Base-by-base conservation (phyloP, 2,329 filamentous ascomycete species). In the Aspergillus spinulosporus region DNA sequence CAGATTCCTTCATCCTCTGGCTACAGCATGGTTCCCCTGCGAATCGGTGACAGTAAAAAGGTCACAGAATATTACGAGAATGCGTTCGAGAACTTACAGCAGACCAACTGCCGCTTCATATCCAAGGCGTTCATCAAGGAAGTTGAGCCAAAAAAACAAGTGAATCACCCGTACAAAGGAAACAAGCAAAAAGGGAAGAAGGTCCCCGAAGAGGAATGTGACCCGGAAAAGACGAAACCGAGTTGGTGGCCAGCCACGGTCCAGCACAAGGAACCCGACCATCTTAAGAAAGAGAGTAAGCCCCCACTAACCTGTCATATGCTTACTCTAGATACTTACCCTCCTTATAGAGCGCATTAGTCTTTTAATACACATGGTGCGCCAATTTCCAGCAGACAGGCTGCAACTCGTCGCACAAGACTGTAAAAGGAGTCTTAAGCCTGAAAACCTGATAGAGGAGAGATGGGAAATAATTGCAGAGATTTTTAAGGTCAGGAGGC, bases 201-300 rank as follows among this genome's bases (percentile, higher is more conserved):
- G 68, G 44, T 70, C 72, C 70, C 71, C 1, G 73, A 71, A 37
- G 67, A 74, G 32, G 71, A 68, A 4, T 69, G 71, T 1, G 75
- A 80, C 56, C 72, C 74, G 3, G 73, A 78, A 54, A 71, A 70
- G 58, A 80, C 76, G 9, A 77, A 75, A 61, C 78, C 78, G 6
- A 69, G 72, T 9, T 78, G 72, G 72, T 78, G 74, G 74, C 74
- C 74, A n/a, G 58, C 67, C 36, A 71, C 71, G 57, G 75, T 79
- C 42, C 73, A 72, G 42, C 78, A 80, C 66, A 76, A 71, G 63
- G 78, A 80, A 63, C 78, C 78, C 3, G 78, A 80, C 52, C 78
- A 81, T 63, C 62, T 79, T 15, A 68, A 72, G 49, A 79, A 78
- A 66, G 71, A 74, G 40, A 72, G 78, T 80, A 70, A 61, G 76